These are phyloP conservation scores for Arctostaphylos glauca DNA, from an alignment of 148 eudicot genomes.

Conservation along the genomic window DNA sequence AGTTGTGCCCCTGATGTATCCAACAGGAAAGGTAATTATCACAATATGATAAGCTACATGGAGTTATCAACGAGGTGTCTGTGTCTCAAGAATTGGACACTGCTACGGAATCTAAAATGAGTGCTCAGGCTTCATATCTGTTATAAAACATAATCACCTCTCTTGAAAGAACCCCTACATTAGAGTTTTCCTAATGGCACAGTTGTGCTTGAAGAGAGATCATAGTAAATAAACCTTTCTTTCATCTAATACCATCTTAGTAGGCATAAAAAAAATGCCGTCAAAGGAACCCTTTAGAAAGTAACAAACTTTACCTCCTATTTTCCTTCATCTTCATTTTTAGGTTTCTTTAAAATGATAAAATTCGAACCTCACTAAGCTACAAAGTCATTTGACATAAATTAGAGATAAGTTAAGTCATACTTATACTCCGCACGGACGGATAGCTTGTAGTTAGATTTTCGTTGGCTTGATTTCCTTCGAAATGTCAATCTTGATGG, in stretches of 20 bases:
- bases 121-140: background rate
- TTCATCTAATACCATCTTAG: background rate
- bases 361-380: background rate
- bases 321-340: background rate
- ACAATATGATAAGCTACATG: background rate
- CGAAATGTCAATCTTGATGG: constrained; percentile 25
- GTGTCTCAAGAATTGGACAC: background rate
- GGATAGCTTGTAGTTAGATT: constrained; percentile 28
- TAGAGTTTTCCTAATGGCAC: background rate
- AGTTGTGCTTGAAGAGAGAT: background rate
- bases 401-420: background rate
- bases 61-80: background rate
- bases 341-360: background rate
- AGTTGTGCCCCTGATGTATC: background rate
- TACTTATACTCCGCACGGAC: constrained; percentile 51
- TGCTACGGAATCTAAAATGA: background rate
- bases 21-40: background rate
- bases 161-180: background rate
- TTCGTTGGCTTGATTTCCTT: constrained; percentile 33
- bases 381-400: background rate
- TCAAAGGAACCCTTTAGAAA: background rate
- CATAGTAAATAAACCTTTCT: background rate
- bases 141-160: constrained; percentile 3
- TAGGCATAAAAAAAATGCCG: background rate
- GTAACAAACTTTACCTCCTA: background rate